These are phyloP conservation scores for Penicillium fimorum DNA, from an alignment of 495 filamentous ascomycete species.

Conservation along the genomic window DNA sequence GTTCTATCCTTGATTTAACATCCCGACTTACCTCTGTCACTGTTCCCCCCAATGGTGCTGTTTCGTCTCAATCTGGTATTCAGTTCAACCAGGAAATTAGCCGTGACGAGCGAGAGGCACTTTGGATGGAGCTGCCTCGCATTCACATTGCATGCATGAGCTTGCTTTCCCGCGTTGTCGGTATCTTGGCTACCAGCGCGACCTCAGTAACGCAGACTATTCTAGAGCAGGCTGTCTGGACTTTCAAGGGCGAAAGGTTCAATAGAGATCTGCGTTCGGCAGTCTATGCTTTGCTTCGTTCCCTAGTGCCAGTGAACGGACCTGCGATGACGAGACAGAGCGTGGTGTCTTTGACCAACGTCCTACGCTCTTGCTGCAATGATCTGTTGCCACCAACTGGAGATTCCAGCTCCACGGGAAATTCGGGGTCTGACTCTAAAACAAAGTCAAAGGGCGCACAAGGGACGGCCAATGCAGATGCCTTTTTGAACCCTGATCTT, in stretches of 20 bases:
- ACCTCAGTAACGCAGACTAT: constrained; percentile 55
- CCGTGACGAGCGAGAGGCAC: constrained; percentile 71
- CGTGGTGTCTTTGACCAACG: constrained; percentile 53
- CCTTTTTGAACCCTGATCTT: constrained; percentile 45
- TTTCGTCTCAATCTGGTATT: constrained; percentile 33
- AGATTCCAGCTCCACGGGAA: constrained; percentile 30
- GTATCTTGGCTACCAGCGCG: constrained; percentile 52
- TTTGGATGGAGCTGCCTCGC: constrained; percentile 68
- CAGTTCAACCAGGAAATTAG: constrained; percentile 65
- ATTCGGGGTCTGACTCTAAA: constrained; percentile 31
- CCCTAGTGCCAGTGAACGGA: constrained; percentile 60
- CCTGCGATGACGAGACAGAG: constrained; percentile 60
- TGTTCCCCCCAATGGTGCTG: constrained; percentile 46
- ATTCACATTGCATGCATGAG: constrained; percentile 68
- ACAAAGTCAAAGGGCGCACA: constrained; percentile 37
- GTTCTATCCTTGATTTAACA: constrained; percentile 61
- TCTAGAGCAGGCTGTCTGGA: constrained; percentile 65
- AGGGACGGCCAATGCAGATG: constrained; percentile 51
- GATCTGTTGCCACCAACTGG: constrained; percentile 56
- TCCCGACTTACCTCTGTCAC: constrained; percentile 66
- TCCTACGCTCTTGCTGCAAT: constrained; percentile 61
- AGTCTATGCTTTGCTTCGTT: constrained; percentile 56
- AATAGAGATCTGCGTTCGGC: constrained; percentile 55
- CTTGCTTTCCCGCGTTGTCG: constrained; percentile 52
- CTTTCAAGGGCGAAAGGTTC: constrained; percentile 62